Evolutionary conservation across 2,329 filamentous ascomycete genomes (phyloP).

Genomic region (Epichloe festucae): DNA sequence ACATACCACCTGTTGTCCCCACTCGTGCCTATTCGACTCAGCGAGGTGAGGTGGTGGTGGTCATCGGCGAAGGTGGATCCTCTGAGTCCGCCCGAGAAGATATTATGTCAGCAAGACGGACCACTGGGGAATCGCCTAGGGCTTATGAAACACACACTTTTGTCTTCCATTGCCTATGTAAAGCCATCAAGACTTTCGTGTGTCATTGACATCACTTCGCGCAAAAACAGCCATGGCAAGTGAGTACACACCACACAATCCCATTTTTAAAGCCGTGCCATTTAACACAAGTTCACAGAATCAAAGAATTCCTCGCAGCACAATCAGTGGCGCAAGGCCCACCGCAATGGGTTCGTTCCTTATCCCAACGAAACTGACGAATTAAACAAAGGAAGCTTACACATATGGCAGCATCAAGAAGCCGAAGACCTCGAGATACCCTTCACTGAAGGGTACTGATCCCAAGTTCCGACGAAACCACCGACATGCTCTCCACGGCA

Average conservation of each 20-base stretch:
- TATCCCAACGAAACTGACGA: neutral
- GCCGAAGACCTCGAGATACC: slow-evolving; percentile 98
- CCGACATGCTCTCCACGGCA: slow-evolving; percentile 98
- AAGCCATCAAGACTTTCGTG: neutral
- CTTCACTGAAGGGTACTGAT: slow-evolving; percentile 95
- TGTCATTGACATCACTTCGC: slow-evolving; percentile 2
- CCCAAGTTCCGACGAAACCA: slow-evolving; percentile 99
- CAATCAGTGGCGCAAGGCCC: slow-evolving; percentile 96
- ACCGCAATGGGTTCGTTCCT: slow-evolving; percentile 85
- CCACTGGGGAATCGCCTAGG: slow-evolving; percentile 9
- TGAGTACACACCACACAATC: neutral
- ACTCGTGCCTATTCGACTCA: too few species aligned
- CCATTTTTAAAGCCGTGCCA: neutral
- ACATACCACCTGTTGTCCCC: too few species aligned
- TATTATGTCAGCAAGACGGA: slow-evolving; percentile 5
- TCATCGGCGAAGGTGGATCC: neutral
- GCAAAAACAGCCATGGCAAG: slow-evolving; percentile 6
- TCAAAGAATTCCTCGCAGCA: slow-evolving; percentile 99
- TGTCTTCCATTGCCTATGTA: neutral
- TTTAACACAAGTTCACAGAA: slow-evolving; percentile 41
- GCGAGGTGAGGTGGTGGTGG: too few species aligned
- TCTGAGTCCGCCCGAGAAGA: too few species aligned
- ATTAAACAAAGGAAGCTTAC: slow-evolving; percentile 6
- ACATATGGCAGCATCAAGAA: slow-evolving; percentile 82
- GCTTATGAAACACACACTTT: slow-evolving; percentile 11